phyloP scores from a whole-genome alignment of 1,139 yeast genomes.

The Yamadazyma jaroonii region DNA sequence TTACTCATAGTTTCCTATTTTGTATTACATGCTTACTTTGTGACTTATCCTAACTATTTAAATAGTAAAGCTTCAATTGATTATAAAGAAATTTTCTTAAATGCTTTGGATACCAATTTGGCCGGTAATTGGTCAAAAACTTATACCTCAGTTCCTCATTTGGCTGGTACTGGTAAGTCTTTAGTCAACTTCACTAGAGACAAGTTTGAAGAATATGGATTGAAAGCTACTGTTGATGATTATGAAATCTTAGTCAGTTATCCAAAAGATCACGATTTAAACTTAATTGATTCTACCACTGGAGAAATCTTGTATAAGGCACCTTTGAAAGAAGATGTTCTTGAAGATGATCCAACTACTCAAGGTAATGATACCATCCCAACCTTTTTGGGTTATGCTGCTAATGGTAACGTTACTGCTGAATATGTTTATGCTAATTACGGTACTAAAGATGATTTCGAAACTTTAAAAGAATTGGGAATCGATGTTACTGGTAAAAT shows the following conservation, averaged over 20 bases:
- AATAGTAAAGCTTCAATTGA: slow-evolving; percentile 6
- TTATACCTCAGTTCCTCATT: slow-evolving; percentile 62
- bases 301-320: slow-evolving; percentile 53
- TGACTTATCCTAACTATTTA: too few relatives aligned
- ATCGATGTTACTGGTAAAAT: slow-evolving; percentile 42
- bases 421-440: slow-evolving; percentile 43
- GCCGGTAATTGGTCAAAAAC: slow-evolving; percentile 53
- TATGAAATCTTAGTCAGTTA: slow-evolving; percentile 56
- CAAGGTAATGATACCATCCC: slow-evolving; percentile 42
- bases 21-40: too few relatives aligned
- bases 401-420: slow-evolving; percentile 48
- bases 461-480: slow-evolving; percentile 26
- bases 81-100: slow-evolving; percentile 24
- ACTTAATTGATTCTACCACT: slow-evolving; percentile 30
- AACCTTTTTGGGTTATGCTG: slow-evolving; percentile 46
- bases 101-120: slow-evolving; percentile 42
- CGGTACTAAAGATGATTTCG: slow-evolving; percentile 39
- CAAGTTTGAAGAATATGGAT: slow-evolving; percentile 61
- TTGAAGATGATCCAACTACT: slow-evolving; percentile 71
- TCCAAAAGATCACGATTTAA: slow-evolving; percentile 48
- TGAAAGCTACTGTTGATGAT: slow-evolving; percentile 50
- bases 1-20: too few relatives aligned
- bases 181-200: slow-evolving; percentile 65
- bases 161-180: slow-evolving; percentile 67
- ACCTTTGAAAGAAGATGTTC: slow-evolving; percentile 64